Percentiles rank a stretch among this genome's conserved stretches.
These are phyloP conservation scores for Aspergillus sp. DNA, from an alignment of 2,329 filamentous ascomycete genomes.

Conservation along the genomic window DNA sequence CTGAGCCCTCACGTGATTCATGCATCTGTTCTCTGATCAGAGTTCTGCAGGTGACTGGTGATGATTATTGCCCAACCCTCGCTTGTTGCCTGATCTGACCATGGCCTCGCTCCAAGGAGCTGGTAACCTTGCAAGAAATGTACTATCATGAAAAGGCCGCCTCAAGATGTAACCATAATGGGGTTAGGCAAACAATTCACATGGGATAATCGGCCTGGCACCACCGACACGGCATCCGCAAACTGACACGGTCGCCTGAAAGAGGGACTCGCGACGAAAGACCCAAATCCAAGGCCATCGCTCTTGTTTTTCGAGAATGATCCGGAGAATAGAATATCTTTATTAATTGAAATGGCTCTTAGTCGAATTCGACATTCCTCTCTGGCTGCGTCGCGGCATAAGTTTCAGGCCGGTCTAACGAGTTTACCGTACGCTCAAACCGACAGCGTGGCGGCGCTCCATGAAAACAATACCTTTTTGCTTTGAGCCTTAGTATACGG, in stretches of 20 bases:
- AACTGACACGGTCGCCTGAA: constrained; percentile 36
- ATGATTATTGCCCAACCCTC: constrained; percentile 22
- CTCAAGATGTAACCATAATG: constrained; percentile 49
- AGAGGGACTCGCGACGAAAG: constrained; percentile 33
- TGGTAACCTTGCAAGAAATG: constrained; percentile 44
- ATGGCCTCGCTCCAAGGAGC: constrained; percentile 42
- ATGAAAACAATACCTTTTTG: not conserved
- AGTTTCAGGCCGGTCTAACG: not conserved
- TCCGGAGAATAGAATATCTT: not conserved
- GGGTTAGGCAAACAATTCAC: constrained; percentile 44
- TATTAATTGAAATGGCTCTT: not conserved
- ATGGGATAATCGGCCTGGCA: constrained; percentile 42
- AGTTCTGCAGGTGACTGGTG: constrained; percentile 1
- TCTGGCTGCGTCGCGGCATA: not conserved
- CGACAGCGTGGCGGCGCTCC: not conserved
- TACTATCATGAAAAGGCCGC: constrained; percentile 50
- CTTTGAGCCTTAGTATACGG: too few relatives aligned
- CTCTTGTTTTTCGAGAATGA: not conserved
- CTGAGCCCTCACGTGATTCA: constrained; percentile 3
- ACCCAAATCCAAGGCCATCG: not conserved
- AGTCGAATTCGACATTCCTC: not conserved
- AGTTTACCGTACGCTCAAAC: not conserved
- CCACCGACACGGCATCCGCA: constrained; percentile 29
- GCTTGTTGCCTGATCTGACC: constrained; percentile 16
- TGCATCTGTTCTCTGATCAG: constrained; percentile 3